phyloP scores from a whole-genome alignment of 192 early-diverging fungal species.

The Backusella circina region DNA sequence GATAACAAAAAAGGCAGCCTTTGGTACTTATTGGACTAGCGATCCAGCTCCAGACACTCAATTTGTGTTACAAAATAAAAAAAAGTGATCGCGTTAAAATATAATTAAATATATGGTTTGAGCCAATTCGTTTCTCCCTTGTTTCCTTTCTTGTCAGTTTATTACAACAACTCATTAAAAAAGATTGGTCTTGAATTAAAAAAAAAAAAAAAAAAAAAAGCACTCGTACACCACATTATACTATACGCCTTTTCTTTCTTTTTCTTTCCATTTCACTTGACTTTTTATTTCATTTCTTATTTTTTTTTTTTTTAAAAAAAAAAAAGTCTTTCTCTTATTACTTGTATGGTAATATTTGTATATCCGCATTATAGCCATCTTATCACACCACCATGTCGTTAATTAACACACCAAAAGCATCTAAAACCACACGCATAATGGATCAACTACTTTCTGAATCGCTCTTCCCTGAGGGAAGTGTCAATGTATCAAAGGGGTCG shows the following conservation, averaged over 20 bases:
- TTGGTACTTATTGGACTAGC: conserved; percentile 4
- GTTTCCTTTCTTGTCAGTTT: neutral
- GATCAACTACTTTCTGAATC: conserved; percentile 13
- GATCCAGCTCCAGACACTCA: conserved; percentile 9
- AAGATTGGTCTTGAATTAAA: neutral
- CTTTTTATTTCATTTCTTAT: neutral
- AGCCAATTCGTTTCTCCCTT: neutral
- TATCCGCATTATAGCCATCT: conserved; percentile 7
- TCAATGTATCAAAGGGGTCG: neutral
- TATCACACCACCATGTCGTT: conserved; percentile 4
- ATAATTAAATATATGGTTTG: conserved; percentile 7
- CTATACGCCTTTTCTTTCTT: neutral
- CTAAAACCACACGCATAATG: neutral
- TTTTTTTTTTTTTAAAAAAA: neutral
- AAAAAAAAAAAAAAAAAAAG: neutral
- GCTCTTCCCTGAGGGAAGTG: neutral
- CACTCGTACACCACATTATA: neutral
- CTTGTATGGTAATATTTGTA: conserved; percentile 7
- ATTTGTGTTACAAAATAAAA: neutral
- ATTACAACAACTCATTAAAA: neutral
- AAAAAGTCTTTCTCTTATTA: neutral
- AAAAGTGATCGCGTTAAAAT: conserved; percentile 8
- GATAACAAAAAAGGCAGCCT: neutral
- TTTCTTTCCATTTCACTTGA: neutral
- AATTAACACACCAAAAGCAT: neutral